These are phyloP conservation scores for Pseudocercospora fijiensis DNA, from an alignment of 2,329 filamentous ascomycete genomes.

Conservation along the genomic window DNA sequence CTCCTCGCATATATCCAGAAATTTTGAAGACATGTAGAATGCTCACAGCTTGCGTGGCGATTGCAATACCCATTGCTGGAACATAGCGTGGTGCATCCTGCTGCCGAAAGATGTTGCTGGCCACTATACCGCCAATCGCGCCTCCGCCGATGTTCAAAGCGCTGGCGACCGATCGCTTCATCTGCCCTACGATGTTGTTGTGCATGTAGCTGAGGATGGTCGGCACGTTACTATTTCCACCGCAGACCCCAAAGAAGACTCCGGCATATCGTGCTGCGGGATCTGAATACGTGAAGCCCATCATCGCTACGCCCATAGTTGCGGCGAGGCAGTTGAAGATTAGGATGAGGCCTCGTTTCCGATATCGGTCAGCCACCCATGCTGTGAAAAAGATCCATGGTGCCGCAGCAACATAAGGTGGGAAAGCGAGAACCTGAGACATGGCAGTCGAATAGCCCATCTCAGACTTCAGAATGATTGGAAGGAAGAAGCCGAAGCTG, in stretches of 20 bases:
- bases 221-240: constrained; percentile 74
- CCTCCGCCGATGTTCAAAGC: constrained; percentile 73
- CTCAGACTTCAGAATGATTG: constrained; percentile 40
- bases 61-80: constrained; percentile 26
- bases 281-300: constrained; percentile 19
- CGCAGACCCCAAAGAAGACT: constrained; percentile 70
- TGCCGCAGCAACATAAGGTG: constrained; percentile 39
- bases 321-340: constrained; percentile 21
- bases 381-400: constrained; percentile 33
- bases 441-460: constrained; percentile 40
- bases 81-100: constrained; percentile 38
- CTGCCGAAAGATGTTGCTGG: constrained; percentile 67
- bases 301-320: constrained; percentile 21
- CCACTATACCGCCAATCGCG: constrained; percentile 73
- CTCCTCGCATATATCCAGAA: constrained; percentile 27
- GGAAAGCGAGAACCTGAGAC: constrained; percentile 38
- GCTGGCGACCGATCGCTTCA: constrained; percentile 76
- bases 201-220: constrained; percentile 73
- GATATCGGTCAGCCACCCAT: constrained; percentile 26
- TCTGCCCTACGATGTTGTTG: constrained; percentile 82
- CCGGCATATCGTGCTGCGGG: constrained; percentile 59
- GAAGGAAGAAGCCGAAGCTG: constrained; percentile 42
- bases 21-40: constrained; percentile 26
- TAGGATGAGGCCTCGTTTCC: constrained; percentile 25
- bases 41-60: constrained; percentile 25